Evolutionary conservation across 768 basidiomycete species (phyloP), one percentile per base, ranked within the genome.

Genomic region (Macrolepiota dolichaula): DNA sequence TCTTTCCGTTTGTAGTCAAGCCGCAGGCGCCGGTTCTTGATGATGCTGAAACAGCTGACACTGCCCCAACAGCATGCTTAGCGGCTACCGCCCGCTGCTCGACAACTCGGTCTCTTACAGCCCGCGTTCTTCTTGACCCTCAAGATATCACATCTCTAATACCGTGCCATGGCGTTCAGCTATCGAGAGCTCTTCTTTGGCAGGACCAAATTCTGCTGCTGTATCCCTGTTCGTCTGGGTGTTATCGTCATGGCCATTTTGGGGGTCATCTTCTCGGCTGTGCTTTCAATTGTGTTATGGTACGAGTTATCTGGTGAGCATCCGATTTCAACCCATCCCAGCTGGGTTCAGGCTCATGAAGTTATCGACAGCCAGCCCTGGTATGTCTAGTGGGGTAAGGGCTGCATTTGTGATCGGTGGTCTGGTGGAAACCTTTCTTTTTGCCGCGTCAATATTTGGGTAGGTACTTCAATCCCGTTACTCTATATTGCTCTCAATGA

Each of bases 181-280:
- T 72, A 81, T 67, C 74, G 72, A 58, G 73, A 75, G 35, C 71
- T 80, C 51, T 70, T 86, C 51, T 79, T 82, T 50, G 80, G 78
- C 27, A 79, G 83, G n/a, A 76, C 65, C 37, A 80, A 74, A 2
- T 88, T 82, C 68, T 89, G 87, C 67, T 87, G 77, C 65, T 87
- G 87, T 64, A 69, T 88, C 62, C 85, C 85, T 29, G 85, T 87
- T 5, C 80, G 87, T 59, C 58, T 82, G 4, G 86, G 88, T 36
- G 86, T 88, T 35, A 74, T 85, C 49, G 65, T 81, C 47, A 79
- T 85, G 76, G 77, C 85, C 29, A 60, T 80, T 2, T 70, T 88
- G 7, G 81, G 81, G 1, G 79, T 86, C 57, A 64, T 87, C 19
- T 72, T 87, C 32, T 76, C 85, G 7, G 86, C 82, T 1, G 61